Base-by-base conservation (phyloP, 2,329 filamentous ascomycete genomes). In the Fusarium siculi region DNA sequence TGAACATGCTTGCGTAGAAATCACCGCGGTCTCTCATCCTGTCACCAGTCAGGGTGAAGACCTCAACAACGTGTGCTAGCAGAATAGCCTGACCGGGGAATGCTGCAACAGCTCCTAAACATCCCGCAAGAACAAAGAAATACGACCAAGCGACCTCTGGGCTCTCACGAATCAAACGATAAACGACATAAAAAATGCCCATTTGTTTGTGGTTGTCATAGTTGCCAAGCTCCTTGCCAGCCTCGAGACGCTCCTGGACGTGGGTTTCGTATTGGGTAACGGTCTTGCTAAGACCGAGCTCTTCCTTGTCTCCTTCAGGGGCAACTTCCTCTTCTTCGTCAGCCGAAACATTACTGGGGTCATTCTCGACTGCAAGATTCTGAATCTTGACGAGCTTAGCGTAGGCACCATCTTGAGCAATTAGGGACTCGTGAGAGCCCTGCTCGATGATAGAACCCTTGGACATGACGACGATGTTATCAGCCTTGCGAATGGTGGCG, bases 1-100 rank as follows among this genome's bases (percentile, higher is more conserved):
- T 84, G 68, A 89, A 89, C 87, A 90, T 89, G 57, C 84, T 80
- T 0, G 87, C 84, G 79, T 83, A 89, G 73, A 89, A 89, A 74
- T 90, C 83, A 14, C 86, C 87, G 2, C 76, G 76, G 5, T 78
- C 67, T 10, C 76, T 77, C 79, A 84, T 81, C 8, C 69, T 77
- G 4, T 79, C 72, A 4, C 79, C 78, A 9, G 75, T 73, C 5
- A 82, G 64, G 5, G 77, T 80, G 62, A 86, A 86, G 11, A 85
- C 82, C 10, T 84, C 80, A 50, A 85, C 81, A 19, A 84, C 79
- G 50, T 80, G 80, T 16, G 82, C 81, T 39, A 86, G 76, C 15
- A 87, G 69, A 58, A 87, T 77, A 5, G 85, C 83, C 54, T 87
- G 84, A 7, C 79, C 83, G 2, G 85, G 85, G 55, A 81, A 84